Evolutionary conservation across 176 grass and related monocot species (phyloP).

Genomic region (Stipa capillata): DNA sequence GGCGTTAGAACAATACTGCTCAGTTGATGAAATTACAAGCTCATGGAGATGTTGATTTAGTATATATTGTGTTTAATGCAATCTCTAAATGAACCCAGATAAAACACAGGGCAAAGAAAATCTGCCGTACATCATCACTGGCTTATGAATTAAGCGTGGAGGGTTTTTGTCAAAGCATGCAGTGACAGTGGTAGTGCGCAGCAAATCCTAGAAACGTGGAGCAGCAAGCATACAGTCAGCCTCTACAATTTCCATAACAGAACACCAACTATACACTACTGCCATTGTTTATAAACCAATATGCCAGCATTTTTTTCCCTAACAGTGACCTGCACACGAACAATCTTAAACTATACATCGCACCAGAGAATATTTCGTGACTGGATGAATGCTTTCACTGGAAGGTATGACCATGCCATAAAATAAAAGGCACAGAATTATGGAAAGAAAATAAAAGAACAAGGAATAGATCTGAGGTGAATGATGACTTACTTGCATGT

Average conservation of each 20-base stretch:
- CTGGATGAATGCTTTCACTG: background rate
- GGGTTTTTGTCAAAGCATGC: background rate
- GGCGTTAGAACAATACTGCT: background rate
- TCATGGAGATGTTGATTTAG: background rate
- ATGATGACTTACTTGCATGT: slow-evolving; percentile 51
- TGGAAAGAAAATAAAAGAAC: too few relatives aligned
- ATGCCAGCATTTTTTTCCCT: background rate
- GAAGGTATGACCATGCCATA: background rate
- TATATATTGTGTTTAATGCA: background rate
- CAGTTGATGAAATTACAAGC: background rate
- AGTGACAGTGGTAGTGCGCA: background rate
- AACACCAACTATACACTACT: background rate
- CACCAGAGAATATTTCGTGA: background rate
- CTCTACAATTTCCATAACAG: background rate
- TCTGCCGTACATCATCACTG: background rate
- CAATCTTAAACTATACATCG: background rate
- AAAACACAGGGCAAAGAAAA: background rate
- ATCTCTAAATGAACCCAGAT: background rate
- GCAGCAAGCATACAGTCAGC: background rate
- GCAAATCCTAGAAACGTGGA: background rate
- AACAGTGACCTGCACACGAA: background rate
- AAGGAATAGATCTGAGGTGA: too few relatives aligned
- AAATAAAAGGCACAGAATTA: background rate
- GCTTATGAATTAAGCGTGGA: background rate
- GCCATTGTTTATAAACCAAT: background rate